Evolutionary conservation across 78 protist genomes (phyloP).

Genomic region (Protostelium mycophagum): DNA sequence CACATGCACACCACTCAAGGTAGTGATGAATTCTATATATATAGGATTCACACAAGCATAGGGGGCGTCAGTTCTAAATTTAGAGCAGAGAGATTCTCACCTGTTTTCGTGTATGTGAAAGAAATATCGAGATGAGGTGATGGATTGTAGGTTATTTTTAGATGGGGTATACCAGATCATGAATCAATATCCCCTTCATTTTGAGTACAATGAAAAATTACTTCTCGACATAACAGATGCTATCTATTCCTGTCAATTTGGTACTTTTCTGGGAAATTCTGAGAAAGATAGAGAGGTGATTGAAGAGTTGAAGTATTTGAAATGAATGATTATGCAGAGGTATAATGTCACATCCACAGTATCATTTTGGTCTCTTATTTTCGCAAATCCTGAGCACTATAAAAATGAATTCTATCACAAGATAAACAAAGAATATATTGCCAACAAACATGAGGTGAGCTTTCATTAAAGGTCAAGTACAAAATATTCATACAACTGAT

Average conservation of each 20-base stretch:
- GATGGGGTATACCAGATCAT: conserved; percentile 85
- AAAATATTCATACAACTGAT: not conserved
- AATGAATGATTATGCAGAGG: no score
- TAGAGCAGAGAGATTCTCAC: not conserved
- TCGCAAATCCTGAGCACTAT: not conserved
- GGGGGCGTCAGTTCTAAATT: not conserved
- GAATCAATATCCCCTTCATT: conserved; percentile 64
- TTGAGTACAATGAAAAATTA: conserved; percentile 84
- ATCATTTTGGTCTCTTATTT: not conserved
- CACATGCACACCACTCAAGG: not conserved
- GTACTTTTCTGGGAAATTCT: conserved; percentile 74
- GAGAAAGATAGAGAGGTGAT: conserved; percentile 43
- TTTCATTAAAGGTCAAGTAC: not conserved
- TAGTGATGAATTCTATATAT: no score
- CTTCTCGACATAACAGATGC: conserved; percentile 54
- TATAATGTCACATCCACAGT: not conserved
- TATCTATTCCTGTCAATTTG: conserved; percentile 54
- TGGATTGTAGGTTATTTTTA: conserved; percentile 36
- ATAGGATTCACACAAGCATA: no score
- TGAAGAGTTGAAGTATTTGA: no score
- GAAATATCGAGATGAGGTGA: not conserved
- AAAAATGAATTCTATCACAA: not conserved
- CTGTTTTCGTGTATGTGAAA: not conserved
- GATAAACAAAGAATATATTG: not conserved
- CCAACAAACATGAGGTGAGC: not conserved